These are phyloP conservation scores for Hydrangea macrophylla DNA, from an alignment of 148 eudicot species.

Conservation along the genomic window DNA sequence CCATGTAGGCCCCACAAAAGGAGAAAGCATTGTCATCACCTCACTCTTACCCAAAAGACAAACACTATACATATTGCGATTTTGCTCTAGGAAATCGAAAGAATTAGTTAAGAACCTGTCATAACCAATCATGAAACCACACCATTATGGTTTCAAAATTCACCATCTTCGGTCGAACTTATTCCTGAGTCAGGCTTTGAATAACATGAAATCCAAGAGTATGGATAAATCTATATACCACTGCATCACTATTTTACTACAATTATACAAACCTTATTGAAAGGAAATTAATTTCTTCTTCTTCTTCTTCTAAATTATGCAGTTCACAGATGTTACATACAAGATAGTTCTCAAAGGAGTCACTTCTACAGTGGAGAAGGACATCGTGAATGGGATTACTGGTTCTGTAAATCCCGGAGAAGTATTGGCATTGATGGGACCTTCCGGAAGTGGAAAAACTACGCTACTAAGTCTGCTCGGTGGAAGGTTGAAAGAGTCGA, in stretches of 20 bases:
- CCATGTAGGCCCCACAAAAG: too few relatives aligned
- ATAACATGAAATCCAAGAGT: background rate
- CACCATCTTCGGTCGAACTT: background rate
- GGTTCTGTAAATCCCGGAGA: constrained; percentile 89
- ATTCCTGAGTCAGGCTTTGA: background rate
- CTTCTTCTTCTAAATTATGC: constrained; percentile 23
- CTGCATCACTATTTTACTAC: background rate
- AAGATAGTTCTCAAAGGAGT: constrained; percentile 64
- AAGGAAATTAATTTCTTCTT: too few relatives aligned
- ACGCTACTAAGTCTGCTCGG: constrained; percentile 81
- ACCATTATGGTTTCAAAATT: background rate
- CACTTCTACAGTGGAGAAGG: constrained; percentile 59
- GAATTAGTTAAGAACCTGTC: background rate
- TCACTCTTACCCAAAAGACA: too few relatives aligned
- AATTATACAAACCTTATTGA: background rate
- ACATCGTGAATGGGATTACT: constrained; percentile 75
- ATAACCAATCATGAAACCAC: background rate
- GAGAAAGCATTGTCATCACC: too few relatives aligned
- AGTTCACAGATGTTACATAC: constrained; percentile 84
- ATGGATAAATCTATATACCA: background rate
- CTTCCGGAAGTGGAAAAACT: constrained; percentile 97
- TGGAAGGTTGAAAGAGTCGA: constrained; percentile 54
- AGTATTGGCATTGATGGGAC: constrained; percentile 92
- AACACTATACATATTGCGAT: background rate
- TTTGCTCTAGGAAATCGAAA: background rate